phyloP scores from a whole-genome alignment of 108 stramenopile genomes.

The Fragilariopsis cylindrus region DNA sequence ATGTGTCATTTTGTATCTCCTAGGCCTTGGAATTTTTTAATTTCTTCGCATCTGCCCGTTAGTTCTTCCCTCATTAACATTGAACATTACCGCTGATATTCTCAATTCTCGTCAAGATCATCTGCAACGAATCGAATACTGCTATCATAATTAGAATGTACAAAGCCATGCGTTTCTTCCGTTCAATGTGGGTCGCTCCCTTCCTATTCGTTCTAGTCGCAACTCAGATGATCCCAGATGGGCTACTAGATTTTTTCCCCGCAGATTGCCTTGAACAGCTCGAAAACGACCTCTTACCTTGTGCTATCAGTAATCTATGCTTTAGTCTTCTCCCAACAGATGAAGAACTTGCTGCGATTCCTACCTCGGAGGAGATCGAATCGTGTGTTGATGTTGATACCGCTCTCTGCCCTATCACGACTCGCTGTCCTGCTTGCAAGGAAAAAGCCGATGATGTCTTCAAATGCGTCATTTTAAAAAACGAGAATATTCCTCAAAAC shows the following conservation, averaged over 20 bases:
- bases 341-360: conserved; percentile 7
- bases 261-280: neutral
- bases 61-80: no score
- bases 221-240: conserved; percentile 57
- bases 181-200: no score
- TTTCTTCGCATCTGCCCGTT: no score
- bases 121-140: no score
- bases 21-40: no score
- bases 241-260: neutral
- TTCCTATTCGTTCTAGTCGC: no score
- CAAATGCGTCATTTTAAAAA: conserved; percentile 1
- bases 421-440: conserved; percentile 2
- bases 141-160: no score
- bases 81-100: no score
- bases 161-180: no score
- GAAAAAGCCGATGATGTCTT: neutral
- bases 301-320: conserved; percentile 1
- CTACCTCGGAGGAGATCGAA: neutral
- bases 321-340: conserved; percentile 8
- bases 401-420: conserved; percentile 11
- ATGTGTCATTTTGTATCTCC: no score
- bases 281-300: neutral
- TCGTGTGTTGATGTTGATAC: neutral
- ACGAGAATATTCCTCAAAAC: neutral
- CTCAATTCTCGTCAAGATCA: no score